Base-by-base conservation (phyloP, 495 filamentous ascomycete species). In the Cladorrhinum samala region DNA sequence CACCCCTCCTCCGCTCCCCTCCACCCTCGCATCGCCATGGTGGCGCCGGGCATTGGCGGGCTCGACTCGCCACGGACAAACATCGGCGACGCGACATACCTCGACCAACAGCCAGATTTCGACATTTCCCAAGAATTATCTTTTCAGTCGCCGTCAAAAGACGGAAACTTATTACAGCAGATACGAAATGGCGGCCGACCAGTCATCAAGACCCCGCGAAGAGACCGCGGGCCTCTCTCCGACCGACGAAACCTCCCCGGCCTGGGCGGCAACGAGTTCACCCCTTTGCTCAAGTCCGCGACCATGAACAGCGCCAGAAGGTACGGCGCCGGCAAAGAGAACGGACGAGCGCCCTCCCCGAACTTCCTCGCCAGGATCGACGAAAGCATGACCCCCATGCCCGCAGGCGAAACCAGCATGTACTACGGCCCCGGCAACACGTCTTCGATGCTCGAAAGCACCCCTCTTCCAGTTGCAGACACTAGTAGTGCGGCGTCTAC, bases 261-360 rank as follows among this genome's bases (percentile, higher is more conserved):
- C 36, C 68, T 81, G 1, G 79, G 73, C 13, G 84, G 83, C 46
- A 81, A 79, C 43, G 94, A 98, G 56, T 98, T 98, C 64, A 98
- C 93, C 2, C 93, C 93, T 0, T 69, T 98, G 50, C 81, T 98
- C 65, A 92, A 90, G 72, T 95, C 87, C 52, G 91, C 90, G 13
- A 88, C 89, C 16, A 83, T 83, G 49, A 91, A 92, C 60, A 91
- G 85, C 56, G 77, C 83, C 30, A 72, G 86, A 45, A 77, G 79
- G 43, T 80, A 80, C 61, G 73, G 72, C 38, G 21, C 46, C 36
- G 65, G 80, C 73, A 74, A 82, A 65, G 66, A 77, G 47, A 74
- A 77, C 49, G 73, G 75, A 58, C 51, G 8, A 16, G 45, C 20
- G 24, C 45, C 76, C 19, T 95, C 91, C 3, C 92, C 92, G 1